Evolutionary conservation across 805 yeast species (phyloP), one percentile per base, ranked within the genome.

Genomic region (Tetrapisispora fleetii): DNA sequence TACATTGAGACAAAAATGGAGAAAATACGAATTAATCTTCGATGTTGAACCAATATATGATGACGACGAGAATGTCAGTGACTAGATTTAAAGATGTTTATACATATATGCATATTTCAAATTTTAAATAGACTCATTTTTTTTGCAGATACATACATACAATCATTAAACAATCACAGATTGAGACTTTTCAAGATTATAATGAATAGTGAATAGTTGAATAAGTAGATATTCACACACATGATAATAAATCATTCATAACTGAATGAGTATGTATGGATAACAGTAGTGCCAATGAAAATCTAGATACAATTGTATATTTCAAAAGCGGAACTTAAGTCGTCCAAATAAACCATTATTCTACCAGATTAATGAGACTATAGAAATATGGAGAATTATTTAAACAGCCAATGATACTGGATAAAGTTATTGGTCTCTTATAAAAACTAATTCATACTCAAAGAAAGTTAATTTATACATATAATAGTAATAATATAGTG

Each of bases 1-100:
- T 43, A 57, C 56, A 24, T 50, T 62, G 33, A 60, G 70, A 43
- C 59, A 60, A 37, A 64, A 64, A 50, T 67, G 70, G 70, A 56
- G 65, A 32, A 62, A 62, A 42, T 62, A 63, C 51, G 70, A 67
- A 44, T 47, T 62, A 17, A 63, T 64, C 16, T 67, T 64, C 48
- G 66, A 63, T 36, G 58, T 64, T 13, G 67, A 61, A 45, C 70
- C 70, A 33, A 55, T 64, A 21, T 61, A 57, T 44, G 38, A 35
- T 17, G 59, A 52, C 40, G 59, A 60, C 49, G 64, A 64, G 40
- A 65, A 61, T 10, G 54, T 63, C 11, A 65, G 69, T 50, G 68
- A 65, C 45, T 63, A 49, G 53, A 16, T 13, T 21, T 30, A 40
- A 24, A 27, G 6, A 35, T 19, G 24, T 40, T 40, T 40, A 40